A percentile compares a stretch with the other conserved stretches of the same genome.
phyloP scores from a whole-genome alignment of 768 basidiomycete genomes.

The Chalciporus pseudorubinellus region DNA sequence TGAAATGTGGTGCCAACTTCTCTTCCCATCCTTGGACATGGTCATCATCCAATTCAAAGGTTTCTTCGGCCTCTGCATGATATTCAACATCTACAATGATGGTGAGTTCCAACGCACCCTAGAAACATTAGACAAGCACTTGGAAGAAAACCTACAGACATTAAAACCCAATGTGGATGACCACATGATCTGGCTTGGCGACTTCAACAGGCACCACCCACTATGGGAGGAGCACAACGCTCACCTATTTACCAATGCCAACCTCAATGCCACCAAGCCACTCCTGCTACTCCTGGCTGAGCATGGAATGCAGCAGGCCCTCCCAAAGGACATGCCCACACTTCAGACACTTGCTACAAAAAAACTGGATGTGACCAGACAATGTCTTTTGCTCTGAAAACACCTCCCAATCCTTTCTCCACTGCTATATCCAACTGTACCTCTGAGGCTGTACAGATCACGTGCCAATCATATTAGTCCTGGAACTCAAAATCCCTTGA shows the following conservation, averaged over 20 bases:
- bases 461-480: conserved; percentile 33
- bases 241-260: conserved; percentile 20
- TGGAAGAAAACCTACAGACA: neutral
- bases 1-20: too few species aligned
- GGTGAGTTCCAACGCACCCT: too few species aligned
- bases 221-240: conserved; percentile 27
- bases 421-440: conserved; percentile 22
- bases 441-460: conserved; percentile 32
- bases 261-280: conserved; percentile 1
- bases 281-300: conserved; percentile 22
- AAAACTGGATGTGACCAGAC: conserved; percentile 34
- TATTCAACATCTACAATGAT: conserved; percentile 20
- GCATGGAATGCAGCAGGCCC: too few species aligned
- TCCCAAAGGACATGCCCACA: too few species aligned
- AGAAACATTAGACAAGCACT: too few species aligned
- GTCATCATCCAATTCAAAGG: too few species aligned
- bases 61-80: conserved; percentile 2
- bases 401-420: too few species aligned
- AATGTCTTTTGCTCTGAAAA: conserved; percentile 39
- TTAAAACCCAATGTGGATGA: neutral
- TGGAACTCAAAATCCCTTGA: too few species aligned
- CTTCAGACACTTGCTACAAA: conserved; percentile 8
- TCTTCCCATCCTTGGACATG: conserved; percentile 19
- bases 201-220: conserved; percentile 35
- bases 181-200: conserved; percentile 23